Percentiles rank a stretch among this genome's conserved stretches.
Evolutionary conservation across 2,329 filamentous ascomycete species (phyloP).

Genomic region (Talaromyces marneffei): DNA sequence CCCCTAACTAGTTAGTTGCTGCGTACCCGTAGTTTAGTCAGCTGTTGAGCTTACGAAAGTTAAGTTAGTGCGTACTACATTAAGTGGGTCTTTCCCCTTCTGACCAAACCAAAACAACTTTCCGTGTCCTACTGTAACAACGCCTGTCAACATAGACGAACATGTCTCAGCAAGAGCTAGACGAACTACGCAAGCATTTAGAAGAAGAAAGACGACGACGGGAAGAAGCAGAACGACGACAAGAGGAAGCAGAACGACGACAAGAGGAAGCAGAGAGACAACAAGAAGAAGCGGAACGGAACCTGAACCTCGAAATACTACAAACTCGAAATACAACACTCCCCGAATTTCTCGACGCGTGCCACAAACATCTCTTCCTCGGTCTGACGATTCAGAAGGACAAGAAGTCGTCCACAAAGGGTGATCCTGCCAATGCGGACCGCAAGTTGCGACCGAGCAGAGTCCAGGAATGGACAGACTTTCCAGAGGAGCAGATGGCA

Average conservation of each 20-base stretch:
- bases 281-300: conserved; percentile 11
- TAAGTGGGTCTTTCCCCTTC: not conserved
- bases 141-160: not conserved
- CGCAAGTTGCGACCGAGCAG: conserved; percentile 16
- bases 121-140: not conserved
- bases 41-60: not conserved
- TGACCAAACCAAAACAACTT: not conserved
- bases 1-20: too few species aligned
- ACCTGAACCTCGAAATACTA: not conserved
- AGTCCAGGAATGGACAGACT: conserved; percentile 17
- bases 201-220: not conserved
- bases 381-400: conserved; percentile 17
- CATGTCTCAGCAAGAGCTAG: conserved; percentile 6
- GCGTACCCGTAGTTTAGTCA: not conserved
- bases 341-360: conserved; percentile 18
- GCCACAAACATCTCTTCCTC: conserved; percentile 19
- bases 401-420: conserved; percentile 17
- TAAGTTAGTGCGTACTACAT: not conserved
- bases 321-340: conserved; percentile 18
- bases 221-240: not conserved
- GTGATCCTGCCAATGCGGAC: conserved; percentile 18
- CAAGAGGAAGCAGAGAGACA: conserved; percentile 10
- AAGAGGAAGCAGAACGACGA: conserved; percentile 10
- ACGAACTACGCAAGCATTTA: not conserved
- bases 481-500: conserved; percentile 15